Base-by-base conservation (phyloP, 1,139 yeast genomes). In the Kazachstania sp. region DNA sequence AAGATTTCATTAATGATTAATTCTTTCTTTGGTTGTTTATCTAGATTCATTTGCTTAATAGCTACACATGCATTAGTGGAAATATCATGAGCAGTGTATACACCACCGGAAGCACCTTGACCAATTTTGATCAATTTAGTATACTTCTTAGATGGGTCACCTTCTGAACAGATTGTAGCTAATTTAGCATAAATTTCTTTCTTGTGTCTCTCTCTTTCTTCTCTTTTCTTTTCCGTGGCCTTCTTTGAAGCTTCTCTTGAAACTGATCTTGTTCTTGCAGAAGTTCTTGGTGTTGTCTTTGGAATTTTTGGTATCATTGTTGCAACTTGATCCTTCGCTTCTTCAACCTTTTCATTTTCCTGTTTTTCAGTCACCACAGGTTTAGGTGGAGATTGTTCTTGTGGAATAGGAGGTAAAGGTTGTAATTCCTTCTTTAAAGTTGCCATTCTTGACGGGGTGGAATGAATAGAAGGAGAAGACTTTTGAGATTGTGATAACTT, bases 21-120 rank as follows among this genome's bases (percentile, higher is more conserved):
- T 63, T 94, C 98, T 65, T 90, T 92, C 71, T 95, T 85, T 2
- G 97, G 98, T 67, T 92, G 98, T 56, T 81, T 84, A 55, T 86
- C 87, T 52, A 92, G 70, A 58, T 88, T 92, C 90, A 92, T 92
- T 70, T 90, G 96, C 66, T 92, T 92, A 56, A 92, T 86, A 2
- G 98, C 98, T 41, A 92, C 98, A 41, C 83, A 74, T 37, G 72
- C 71, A 47, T 78, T 73, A 11, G 77, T 73, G 19, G 77, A 77
- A 29, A 68, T 67, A 57, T 84, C 88, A 60, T 83, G 81, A 0
- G 97, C 97, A 37, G 95, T 86, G 63, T 83, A 92, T 43, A 92
- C 98, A 46, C 97, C 97, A 49, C 98, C 98, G 37, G 95, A 83
- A 0, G 98, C 98, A 61, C 98, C 98, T 69, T 92, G 97, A 5